These are phyloP conservation scores for Polytrichum formosum DNA, from an alignment of 225 moss, liverwort and hornwort species.

Conservation along the genomic window DNA sequence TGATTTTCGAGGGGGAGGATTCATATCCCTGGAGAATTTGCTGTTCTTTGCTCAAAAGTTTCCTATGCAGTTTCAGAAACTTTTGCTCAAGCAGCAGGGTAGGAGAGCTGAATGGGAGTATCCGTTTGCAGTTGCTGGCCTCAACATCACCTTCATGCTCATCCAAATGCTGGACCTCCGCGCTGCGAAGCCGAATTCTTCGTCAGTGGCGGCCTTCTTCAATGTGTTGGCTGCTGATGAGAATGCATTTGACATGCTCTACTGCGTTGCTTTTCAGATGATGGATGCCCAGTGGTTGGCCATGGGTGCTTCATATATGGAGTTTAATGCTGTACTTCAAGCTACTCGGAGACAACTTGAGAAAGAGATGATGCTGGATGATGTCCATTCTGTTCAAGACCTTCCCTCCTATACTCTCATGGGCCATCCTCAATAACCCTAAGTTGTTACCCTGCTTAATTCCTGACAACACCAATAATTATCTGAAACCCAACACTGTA, in stretches of 20 bases:
- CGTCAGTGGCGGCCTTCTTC: conserved; percentile 57
- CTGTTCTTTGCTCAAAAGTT: conserved; percentile 70
- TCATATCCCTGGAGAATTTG: conserved; percentile 81
- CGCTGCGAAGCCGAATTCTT: conserved; percentile 59
- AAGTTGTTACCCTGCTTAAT: neutral
- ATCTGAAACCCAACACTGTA: no score
- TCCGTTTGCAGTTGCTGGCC: conserved; percentile 90
- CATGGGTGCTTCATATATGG: conserved; percentile 92
- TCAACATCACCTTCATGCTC: conserved; percentile 93
- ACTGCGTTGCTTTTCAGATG: conserved; percentile 89
- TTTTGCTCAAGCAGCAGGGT: conserved; percentile 81
- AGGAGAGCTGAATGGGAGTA: conserved; percentile 96
- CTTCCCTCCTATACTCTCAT: conserved; percentile 62
- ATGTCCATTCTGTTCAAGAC: conserved; percentile 84
- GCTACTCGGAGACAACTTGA: conserved; percentile 83
- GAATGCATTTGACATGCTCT: conserved; percentile 79
- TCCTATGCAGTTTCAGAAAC: conserved; percentile 67
- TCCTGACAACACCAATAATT: neutral
- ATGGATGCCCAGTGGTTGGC: conserved; percentile 95
- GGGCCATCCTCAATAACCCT: neutral
- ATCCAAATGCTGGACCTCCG: conserved; percentile 91
- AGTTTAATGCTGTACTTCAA: conserved; percentile 83
- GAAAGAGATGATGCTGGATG: conserved; percentile 77
- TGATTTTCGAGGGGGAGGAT: conserved; percentile 92
- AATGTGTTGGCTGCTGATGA: conserved; percentile 81